These are phyloP conservation scores for Ambrosiella beaveri DNA, from an alignment of 2,329 filamentous ascomycete genomes.

Conservation along the genomic window DNA sequence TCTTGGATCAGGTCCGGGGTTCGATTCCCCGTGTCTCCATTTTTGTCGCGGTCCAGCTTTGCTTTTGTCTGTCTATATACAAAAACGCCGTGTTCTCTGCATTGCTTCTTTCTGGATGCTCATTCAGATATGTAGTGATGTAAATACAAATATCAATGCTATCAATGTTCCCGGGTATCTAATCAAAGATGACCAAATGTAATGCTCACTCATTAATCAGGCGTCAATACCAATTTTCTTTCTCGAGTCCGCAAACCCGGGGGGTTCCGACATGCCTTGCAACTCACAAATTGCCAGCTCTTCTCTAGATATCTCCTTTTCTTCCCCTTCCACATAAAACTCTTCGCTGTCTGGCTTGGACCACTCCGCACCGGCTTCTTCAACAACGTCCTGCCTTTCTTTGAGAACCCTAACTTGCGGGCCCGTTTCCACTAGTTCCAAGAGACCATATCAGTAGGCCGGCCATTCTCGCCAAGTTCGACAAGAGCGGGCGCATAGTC, in stretches of 20 bases:
- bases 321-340: neutral
- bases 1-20: slow-evolving; percentile 14
- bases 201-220: too few species aligned
- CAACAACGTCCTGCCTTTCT: neutral
- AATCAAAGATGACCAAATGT: neutral
- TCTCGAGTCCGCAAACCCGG: neutral
- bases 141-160: too few species aligned
- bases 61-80: neutral
- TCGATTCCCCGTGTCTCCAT: slow-evolving; percentile 14
- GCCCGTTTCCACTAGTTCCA: slow-evolving; percentile 19
- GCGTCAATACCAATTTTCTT: neutral
- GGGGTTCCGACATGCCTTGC: neutral
- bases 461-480: slow-evolving; percentile 33
- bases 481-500: slow-evolving; percentile 37
- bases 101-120: neutral
- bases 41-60: neutral
- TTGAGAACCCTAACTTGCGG: neutral
- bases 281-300: neutral
- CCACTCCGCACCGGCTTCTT: neutral
- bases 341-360: too few species aligned
- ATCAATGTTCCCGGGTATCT: too few species aligned
- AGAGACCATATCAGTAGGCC: slow-evolving; percentile 33
- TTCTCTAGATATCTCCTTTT: neutral
- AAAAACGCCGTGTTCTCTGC: neutral
- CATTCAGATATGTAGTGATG: neutral